phyloP scores from a whole-genome alignment of 2,329 filamentous ascomycete genomes.

The Golovinomyces cichoracearum region DNA sequence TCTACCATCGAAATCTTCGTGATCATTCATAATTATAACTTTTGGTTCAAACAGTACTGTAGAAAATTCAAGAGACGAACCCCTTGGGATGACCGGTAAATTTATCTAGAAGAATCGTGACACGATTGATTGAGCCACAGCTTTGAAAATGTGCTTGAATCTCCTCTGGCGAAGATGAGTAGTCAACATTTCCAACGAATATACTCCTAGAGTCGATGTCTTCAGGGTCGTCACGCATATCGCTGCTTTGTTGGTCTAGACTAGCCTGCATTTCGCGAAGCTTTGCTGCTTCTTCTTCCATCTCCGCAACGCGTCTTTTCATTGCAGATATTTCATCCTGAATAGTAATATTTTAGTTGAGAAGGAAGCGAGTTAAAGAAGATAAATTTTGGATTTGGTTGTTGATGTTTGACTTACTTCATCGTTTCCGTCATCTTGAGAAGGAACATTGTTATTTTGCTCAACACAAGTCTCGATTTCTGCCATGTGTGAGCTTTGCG shows the following conservation, averaged over 20 bases:
- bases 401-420: constrained; percentile 9
- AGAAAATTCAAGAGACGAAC: constrained; percentile 27
- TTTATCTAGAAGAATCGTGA: constrained; percentile 93
- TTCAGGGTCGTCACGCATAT: constrained; percentile 74
- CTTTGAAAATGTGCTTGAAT: constrained; percentile 96
- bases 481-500: constrained; percentile 7
- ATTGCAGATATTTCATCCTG: constrained; percentile 63
- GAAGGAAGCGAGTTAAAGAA: no score
- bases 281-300: constrained; percentile 73
- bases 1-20: not conserved
- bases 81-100: constrained; percentile 98
- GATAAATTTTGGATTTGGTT: not conserved
- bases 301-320: constrained; percentile 67
- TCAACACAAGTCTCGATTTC: constrained; percentile 11
- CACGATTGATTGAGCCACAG: constrained; percentile 89
- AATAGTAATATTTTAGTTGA: no score
- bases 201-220: constrained; percentile 87
- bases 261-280: constrained; percentile 66
- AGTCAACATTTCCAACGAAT: constrained; percentile 97
- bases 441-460: constrained; percentile 9
- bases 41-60: constrained; percentile 3
- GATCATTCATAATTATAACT: no score
- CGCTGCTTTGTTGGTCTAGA: constrained; percentile 62
- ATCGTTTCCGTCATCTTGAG: constrained; percentile 14
- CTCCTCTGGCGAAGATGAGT: constrained; percentile 87